Evolutionary conservation across 140 eudicot species (phyloP).

Genomic region (Ambrosia hybrid): DNA sequence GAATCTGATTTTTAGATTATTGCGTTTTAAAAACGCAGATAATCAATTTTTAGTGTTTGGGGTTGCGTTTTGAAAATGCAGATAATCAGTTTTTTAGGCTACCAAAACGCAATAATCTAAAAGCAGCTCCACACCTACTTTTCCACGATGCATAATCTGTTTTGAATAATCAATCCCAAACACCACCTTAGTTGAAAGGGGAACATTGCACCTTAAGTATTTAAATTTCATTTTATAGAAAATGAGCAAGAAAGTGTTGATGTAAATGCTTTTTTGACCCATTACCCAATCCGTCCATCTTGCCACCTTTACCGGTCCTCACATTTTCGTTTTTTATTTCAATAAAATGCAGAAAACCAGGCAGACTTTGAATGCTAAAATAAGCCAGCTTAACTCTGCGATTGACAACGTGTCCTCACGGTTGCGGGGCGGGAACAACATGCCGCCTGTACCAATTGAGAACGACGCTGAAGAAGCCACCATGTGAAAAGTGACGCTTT

Average conservation of each 20-base stretch:
- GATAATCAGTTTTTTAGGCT: no score
- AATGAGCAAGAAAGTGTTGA: background rate
- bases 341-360: constrained; percentile 63
- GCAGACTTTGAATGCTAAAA: constrained; percentile 76
- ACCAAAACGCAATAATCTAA: no score
- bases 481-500: constrained; percentile 36
- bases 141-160: no score
- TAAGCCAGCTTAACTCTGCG: constrained; percentile 85
- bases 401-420: constrained; percentile 86
- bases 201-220: no score
- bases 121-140: no score
- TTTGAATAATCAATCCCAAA: no score
- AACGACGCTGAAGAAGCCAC: constrained; percentile 76
- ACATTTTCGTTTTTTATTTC: background rate
- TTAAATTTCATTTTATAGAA: no score
- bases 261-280: background rate
- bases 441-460: constrained; percentile 63
- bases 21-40: no score
- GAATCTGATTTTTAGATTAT: no score
- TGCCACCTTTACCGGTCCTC: constrained; percentile 6
- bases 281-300: background rate
- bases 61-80: no score
- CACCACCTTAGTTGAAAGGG: no score
- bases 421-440: constrained; percentile 71
- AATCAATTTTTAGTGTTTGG: no score